These are phyloP conservation scores for Rhynchosporium secalis DNA, from an alignment of 2,329 filamentous ascomycete genomes.

Conservation along the genomic window DNA sequence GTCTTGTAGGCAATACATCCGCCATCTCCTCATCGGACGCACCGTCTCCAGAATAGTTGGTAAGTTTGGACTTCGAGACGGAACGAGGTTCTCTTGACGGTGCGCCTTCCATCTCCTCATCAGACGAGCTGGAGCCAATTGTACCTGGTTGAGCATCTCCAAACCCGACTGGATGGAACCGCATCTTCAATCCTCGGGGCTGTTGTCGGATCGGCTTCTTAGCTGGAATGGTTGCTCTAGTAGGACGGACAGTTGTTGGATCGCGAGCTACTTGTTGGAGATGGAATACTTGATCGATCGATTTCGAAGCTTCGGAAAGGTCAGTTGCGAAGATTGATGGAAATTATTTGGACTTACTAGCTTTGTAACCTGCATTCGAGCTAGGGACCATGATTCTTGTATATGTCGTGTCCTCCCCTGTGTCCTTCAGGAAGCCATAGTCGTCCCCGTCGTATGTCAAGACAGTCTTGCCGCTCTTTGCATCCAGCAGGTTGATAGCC, in stretches of 20 bases:
- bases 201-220: conserved; percentile 60
- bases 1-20: conserved; percentile 18
- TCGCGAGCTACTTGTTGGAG: conserved; percentile 59
- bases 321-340: not conserved
- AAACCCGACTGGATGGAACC: conserved; percentile 67
- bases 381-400: conserved; percentile 63
- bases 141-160: conserved; percentile 45
- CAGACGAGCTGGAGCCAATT: conserved; percentile 40
- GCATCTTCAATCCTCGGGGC: conserved; percentile 65
- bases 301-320: conserved; percentile 26
- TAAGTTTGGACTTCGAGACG: conserved; percentile 3
- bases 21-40: conserved; percentile 29
- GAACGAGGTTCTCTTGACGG: conserved; percentile 10
- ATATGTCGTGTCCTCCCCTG: conserved; percentile 50
- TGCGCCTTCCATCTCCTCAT: conserved; percentile 25
- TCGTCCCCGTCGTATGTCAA: conserved; percentile 64
- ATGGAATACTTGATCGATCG: conserved; percentile 61
- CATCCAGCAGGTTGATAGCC: conserved; percentile 61
- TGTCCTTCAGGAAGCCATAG: conserved; percentile 60
- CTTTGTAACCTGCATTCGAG: conserved; percentile 54
- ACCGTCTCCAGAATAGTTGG: not conserved
- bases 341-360: conserved; percentile 47
- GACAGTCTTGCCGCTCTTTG: conserved; percentile 53
- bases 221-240: conserved; percentile 47
- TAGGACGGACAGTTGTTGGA: conserved; percentile 24